Conservation (phyloP, 495 filamentous ascomycete genomes). For the Neurospora africana region DNA sequence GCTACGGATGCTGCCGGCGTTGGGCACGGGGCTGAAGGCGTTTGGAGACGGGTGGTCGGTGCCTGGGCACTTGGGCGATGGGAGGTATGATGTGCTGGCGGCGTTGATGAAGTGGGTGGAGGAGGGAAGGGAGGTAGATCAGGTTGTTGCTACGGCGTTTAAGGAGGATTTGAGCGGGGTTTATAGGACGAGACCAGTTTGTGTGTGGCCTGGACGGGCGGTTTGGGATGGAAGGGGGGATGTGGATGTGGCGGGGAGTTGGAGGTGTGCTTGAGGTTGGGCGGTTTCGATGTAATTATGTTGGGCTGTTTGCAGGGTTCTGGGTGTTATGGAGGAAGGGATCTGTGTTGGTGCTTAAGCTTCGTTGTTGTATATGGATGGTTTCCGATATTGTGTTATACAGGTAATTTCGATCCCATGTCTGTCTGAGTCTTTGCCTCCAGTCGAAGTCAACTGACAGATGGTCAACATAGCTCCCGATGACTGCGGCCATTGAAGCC, state of each 20-base stretch:
- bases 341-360: background rate
- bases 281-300: background rate
- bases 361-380: background rate
- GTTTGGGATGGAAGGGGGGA: conserved; percentile 9
- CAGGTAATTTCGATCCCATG: too few species aligned
- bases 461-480: background rate
- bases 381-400: background rate
- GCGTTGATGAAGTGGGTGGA: conserved; percentile 48
- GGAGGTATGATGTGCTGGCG: conserved; percentile 35
- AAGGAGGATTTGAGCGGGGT: conserved; percentile 19
- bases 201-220: conserved; percentile 27
- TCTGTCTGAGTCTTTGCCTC: too few species aligned
- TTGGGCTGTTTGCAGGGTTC: background rate
- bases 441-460: background rate
- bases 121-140: conserved; percentile 27
- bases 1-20: conserved; percentile 8
- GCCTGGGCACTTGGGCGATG: conserved; percentile 22
- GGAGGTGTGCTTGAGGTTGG: conserved; percentile 6
- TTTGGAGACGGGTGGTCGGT: conserved; percentile 24
- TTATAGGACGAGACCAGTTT: conserved; percentile 28
- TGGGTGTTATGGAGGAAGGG: background rate
- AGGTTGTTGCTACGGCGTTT: conserved; percentile 36
- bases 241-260: conserved; percentile 9
- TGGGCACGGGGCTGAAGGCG: conserved; percentile 9
- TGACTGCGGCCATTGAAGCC: background rate